Evolutionary conservation across 495 filamentous ascomycete genomes (phyloP).

Genomic region (Parachaetomium inaequale): DNA sequence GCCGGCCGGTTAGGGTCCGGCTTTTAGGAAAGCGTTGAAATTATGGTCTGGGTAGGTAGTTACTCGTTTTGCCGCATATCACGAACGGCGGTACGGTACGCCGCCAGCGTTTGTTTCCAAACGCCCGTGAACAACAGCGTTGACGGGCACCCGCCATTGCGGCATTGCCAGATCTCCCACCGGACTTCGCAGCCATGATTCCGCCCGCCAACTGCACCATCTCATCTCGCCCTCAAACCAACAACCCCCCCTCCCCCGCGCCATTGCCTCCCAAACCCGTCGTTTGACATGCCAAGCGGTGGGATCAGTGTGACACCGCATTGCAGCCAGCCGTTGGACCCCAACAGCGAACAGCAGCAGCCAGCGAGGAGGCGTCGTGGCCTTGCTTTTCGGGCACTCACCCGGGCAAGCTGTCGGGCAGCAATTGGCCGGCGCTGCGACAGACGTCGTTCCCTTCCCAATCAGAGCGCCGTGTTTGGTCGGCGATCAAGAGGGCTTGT

Average conservation of each 20-base stretch:
- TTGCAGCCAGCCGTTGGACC: background rate
- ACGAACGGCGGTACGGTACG: too few relatives aligned
- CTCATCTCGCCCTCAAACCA: background rate
- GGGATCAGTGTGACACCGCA: background rate
- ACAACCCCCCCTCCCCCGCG: background rate
- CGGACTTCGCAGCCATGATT: too few relatives aligned
- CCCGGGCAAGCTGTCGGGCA: background rate
- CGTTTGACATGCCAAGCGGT: background rate
- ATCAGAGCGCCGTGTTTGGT: background rate
- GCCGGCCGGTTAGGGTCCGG: background rate
- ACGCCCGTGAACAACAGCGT: too few relatives aligned
- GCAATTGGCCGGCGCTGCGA: too few relatives aligned
- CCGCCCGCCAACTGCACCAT: too few relatives aligned
- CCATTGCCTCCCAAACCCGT: background rate
- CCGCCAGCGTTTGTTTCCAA: too few relatives aligned
- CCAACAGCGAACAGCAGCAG: background rate
- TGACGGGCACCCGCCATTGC: too few relatives aligned
- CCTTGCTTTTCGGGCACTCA: background rate
- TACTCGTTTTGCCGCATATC: background rate
- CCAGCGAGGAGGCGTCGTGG: too few relatives aligned
- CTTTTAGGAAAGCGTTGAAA: too few relatives aligned
- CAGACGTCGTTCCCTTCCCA: background rate
- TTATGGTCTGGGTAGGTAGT: too few relatives aligned
- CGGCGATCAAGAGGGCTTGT: background rate
- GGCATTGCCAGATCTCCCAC: too few relatives aligned